Base-by-base conservation (phyloP, 2,329 filamentous ascomycete genomes). In the Chaetomium sp. region DNA sequence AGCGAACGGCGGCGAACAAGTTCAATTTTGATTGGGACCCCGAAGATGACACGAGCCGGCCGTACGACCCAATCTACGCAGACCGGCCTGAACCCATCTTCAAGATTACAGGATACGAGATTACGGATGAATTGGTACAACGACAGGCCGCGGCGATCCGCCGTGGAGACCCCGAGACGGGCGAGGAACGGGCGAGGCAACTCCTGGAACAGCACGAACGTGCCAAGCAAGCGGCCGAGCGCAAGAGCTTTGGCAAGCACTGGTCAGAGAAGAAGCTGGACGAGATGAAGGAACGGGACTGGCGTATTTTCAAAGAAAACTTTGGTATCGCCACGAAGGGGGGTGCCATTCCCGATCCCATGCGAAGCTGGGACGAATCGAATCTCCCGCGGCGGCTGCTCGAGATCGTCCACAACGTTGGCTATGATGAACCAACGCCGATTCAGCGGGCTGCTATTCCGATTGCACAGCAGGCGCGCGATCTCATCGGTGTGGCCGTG, bases 291-390 rank as follows among this genome's bases (percentile, higher is more conserved):
- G 91, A 97, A 73, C 81, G 94, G 69, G 94, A 99, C 72, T 99
- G 94, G 94, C 89, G 94, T 68, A 97, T 99, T 65, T 96, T 99
- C 84, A 99, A 97, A 74, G 94, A 97, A 71, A 91, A 99, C 72
- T 97, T 96, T 75, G 95, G 94, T 65, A 99, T 99, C 69, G 80
- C 87, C 42, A 96, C 91, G 7, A 97, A 96, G 71, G 94, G 94
- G 56, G 92, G 92, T 44, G 80, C 81, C 33, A 90, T 97, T 54
- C 94, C 94, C 0, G 92, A 97, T 66, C 94, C 94, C 0, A 97
- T 99, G 91, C 90, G 94, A 49, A 90, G 79, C 64, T 99, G 94
- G 94, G 69, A 81, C 47, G 94, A 99, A 71, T 95, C 91, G 3
- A 79, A 79, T 5, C 77, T 99, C 41, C 91, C 94, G 3, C 79